Evolutionary conservation across 345 rosid species (phyloP).

Genomic region (Reutealis trisperma): DNA sequence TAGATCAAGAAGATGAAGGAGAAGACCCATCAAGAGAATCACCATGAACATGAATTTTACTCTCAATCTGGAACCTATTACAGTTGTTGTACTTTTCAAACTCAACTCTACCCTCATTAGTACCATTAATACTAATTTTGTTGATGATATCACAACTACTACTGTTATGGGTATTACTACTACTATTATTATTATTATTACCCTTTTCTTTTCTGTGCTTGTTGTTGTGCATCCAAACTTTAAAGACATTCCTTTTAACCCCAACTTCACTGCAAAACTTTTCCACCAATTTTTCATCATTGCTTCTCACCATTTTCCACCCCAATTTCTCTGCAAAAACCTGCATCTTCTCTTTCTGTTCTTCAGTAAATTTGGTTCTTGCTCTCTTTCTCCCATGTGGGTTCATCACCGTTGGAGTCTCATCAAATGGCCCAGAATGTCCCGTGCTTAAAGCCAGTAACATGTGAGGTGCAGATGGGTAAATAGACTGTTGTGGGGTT

Average conservation of each 20-base stretch:
- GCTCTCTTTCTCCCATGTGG: slow-evolving; percentile 49
- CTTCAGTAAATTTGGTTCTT: slow-evolving; percentile 67
- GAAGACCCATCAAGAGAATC: slow-evolving; percentile 25
- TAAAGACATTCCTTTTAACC: slow-evolving; percentile 66
- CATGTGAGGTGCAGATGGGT: slow-evolving; percentile 64
- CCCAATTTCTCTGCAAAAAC: slow-evolving; percentile 67
- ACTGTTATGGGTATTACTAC: no score
- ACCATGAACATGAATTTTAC: slow-evolving; percentile 17
- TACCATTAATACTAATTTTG: neutral
- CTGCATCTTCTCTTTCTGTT: slow-evolving; percentile 71
- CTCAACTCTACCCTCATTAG: neutral
- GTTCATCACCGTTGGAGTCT: slow-evolving; percentile 24
- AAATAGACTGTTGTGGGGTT: slow-evolving; percentile 52
- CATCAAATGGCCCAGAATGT: slow-evolving; percentile 37
- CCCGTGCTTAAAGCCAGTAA: slow-evolving; percentile 54
- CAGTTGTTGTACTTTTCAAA: neutral
- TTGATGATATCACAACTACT: slow-evolving; percentile 6
- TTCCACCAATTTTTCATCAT: slow-evolving; percentile 49
- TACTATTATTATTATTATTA: neutral
- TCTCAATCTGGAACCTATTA: slow-evolving; percentile 14
- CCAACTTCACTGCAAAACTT: slow-evolving; percentile 63
- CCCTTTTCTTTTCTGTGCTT: slow-evolving; percentile 51
- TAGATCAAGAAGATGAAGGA: slow-evolving; percentile 15
- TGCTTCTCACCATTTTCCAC: slow-evolving; percentile 61
- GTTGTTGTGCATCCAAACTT: slow-evolving; percentile 87